These are phyloP conservation scores for Galeopsis tetrahit DNA, from an alignment of 257 asterid genomes.

Conservation along the genomic window DNA sequence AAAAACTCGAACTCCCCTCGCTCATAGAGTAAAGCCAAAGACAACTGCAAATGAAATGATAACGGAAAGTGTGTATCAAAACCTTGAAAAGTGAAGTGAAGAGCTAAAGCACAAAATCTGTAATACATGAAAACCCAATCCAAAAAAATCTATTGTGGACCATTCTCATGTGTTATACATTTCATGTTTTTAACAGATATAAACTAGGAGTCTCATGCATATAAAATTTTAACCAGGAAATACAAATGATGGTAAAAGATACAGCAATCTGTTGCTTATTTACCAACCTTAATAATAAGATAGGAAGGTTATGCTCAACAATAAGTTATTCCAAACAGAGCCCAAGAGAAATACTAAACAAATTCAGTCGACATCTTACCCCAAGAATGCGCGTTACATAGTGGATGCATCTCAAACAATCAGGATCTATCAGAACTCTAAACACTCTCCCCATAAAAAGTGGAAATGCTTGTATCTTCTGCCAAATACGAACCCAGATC, in stretches of 20 bases:
- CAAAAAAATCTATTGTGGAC: not conserved
- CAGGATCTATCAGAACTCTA: constrained; percentile 48
- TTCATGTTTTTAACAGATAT: too few species aligned
- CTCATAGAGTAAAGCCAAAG: constrained; percentile 50
- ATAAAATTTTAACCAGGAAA: too few species aligned
- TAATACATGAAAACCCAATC: not conserved
- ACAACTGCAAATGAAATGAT: constrained; percentile 49
- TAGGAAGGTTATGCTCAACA: not conserved
- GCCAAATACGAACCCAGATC: constrained; percentile 33
- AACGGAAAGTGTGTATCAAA: not conserved
- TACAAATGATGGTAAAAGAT: too few species aligned
- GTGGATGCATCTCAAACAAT: constrained; percentile 58
- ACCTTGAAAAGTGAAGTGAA: not conserved
- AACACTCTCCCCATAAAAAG: constrained; percentile 46
- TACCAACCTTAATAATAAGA: not conserved
- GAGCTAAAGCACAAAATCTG: not conserved
- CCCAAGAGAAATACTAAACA: not conserved
- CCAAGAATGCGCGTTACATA: constrained; percentile 60
- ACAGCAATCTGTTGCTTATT: not conserved
- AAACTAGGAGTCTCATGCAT: too few species aligned
- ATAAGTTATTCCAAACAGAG: not conserved
- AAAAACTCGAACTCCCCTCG: constrained; percentile 48
- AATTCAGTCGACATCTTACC: constrained; percentile 41
- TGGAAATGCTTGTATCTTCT: constrained; percentile 55
- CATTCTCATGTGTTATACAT: not conserved